Evolutionary conservation across 176 grass and related monocot species (phyloP).

Genomic region (maize (Zea mays)): DNA sequence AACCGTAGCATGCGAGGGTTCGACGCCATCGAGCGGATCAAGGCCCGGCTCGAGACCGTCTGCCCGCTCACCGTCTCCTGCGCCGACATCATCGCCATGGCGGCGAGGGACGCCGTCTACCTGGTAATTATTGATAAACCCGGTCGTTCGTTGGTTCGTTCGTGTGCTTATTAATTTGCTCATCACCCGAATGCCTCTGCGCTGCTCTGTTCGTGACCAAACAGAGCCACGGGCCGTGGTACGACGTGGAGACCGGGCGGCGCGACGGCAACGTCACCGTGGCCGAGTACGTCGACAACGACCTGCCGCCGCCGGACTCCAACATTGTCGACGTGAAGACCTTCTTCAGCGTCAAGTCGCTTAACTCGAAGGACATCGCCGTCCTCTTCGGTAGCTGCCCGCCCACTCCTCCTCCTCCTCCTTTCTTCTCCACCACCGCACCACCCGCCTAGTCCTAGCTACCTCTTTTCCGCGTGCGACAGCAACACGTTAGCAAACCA

Average conservation of each 20-base stretch:
- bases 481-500: constrained; percentile 22
- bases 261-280: constrained; percentile 53
- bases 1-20: constrained; percentile 53
- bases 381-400: constrained; percentile 50
- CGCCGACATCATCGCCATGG: constrained; percentile 60
- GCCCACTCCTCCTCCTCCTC: background rate
- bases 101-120: constrained; percentile 53
- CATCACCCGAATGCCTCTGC: background rate
- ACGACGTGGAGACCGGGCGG: constrained; percentile 60
- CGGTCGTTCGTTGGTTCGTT: no score
- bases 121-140: background rate
- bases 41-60: constrained; percentile 47
- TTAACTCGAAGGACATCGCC: constrained; percentile 58
- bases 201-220: background rate
- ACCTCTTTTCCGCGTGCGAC: constrained; percentile 29
- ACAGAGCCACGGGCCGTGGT: constrained; percentile 55
- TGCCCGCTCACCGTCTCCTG: constrained; percentile 64
- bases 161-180: no score
- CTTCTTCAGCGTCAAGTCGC: constrained; percentile 67
- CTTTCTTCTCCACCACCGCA: background rate
- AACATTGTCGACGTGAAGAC: constrained; percentile 71
- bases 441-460: no score
- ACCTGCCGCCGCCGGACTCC: constrained; percentile 64
- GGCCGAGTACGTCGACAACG: constrained; percentile 51
- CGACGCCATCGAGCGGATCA: constrained; percentile 58